Evolutionary conservation across 306 rosid genomes (phyloP).

Genomic region (Vigna nakashimae): DNA sequence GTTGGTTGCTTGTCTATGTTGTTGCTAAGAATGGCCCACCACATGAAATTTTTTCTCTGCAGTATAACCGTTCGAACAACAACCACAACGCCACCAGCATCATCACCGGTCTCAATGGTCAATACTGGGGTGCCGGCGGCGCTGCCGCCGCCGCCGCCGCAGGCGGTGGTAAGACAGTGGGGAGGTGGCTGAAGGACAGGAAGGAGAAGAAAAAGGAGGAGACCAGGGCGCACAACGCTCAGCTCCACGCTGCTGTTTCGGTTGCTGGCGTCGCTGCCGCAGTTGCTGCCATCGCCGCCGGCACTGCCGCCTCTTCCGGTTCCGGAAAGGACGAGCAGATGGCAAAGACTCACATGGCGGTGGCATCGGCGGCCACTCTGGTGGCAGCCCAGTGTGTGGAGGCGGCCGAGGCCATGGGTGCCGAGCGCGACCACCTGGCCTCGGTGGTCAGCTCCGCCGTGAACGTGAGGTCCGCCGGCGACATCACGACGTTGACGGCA

Average conservation of each 20-base stretch:
- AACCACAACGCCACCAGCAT: conserved; percentile 34
- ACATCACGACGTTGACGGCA: conserved; percentile 85
- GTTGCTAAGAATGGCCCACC: conserved; percentile 25
- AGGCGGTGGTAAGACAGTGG: conserved; percentile 78
- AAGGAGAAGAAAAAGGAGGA: conserved; percentile 97
- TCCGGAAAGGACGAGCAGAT: conserved; percentile 71
- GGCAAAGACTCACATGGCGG: conserved; percentile 85
- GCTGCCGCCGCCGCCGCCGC: conserved; percentile 32
- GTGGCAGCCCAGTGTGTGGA: conserved; percentile 98
- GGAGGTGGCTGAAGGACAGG: conserved; percentile 99
- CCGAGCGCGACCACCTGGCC: conserved; percentile 89
- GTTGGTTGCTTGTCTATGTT: neutral
- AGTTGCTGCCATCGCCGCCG: conserved; percentile 85
- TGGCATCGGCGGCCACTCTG: conserved; percentile 91
- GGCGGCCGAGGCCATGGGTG: conserved; percentile 97
- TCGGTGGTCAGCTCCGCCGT: conserved; percentile 93
- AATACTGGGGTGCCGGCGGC: conserved; percentile 51
- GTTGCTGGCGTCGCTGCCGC: conserved; percentile 97
- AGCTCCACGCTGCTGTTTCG: conserved; percentile 91
- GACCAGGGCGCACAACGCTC: conserved; percentile 89
- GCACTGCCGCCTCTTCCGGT: conserved; percentile 76
- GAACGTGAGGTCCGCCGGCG: conserved; percentile 84
- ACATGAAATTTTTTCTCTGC: conserved; percentile 39
- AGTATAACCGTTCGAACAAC: conserved; percentile 74
- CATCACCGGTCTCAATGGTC: conserved; percentile 44